phyloP scores from a whole-genome alignment of 2,329 filamentous ascomycete species.

The Fusarium sp. region DNA sequence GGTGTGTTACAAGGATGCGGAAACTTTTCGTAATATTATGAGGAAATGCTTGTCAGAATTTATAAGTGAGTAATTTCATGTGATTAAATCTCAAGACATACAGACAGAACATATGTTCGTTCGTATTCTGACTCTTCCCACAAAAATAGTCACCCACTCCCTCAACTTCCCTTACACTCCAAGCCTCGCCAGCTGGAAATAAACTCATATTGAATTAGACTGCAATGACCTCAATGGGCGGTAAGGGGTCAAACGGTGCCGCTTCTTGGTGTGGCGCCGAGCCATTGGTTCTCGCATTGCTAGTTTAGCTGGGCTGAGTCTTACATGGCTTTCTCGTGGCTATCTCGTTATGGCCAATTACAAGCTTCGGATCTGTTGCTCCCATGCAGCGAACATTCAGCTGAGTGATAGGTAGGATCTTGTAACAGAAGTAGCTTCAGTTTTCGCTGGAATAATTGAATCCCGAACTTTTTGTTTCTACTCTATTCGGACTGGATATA shows the following conservation, averaged over 20 bases:
- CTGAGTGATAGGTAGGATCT: conserved; percentile 18
- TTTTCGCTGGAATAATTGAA: background rate
- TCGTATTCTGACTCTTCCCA: background rate
- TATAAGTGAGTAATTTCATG: background rate
- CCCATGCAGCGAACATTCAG: conserved; percentile 20
- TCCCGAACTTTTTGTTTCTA: background rate
- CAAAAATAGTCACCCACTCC: background rate
- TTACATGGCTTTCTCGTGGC: conserved; percentile 42
- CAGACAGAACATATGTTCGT: background rate
- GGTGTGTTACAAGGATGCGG: background rate
- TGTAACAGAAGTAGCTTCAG: background rate
- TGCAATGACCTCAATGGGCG: conserved; percentile 15
- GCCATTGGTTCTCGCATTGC: conserved; percentile 33
- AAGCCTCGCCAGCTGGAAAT: background rate
- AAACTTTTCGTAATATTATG: background rate
- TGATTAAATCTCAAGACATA: background rate
- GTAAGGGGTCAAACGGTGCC: conserved; percentile 26
- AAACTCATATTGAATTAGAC: conserved; percentile 4
- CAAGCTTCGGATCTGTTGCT: background rate
- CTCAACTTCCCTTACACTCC: background rate
- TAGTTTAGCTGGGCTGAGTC: conserved; percentile 39
- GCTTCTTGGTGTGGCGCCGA: conserved; percentile 30
- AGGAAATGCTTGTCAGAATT: background rate
- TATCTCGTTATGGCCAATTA: conserved; percentile 23
- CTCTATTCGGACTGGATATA: background rate